Evolutionary conservation across 2,329 filamentous ascomycete species (phyloP).

Genomic region (Lachnellula suecica): DNA sequence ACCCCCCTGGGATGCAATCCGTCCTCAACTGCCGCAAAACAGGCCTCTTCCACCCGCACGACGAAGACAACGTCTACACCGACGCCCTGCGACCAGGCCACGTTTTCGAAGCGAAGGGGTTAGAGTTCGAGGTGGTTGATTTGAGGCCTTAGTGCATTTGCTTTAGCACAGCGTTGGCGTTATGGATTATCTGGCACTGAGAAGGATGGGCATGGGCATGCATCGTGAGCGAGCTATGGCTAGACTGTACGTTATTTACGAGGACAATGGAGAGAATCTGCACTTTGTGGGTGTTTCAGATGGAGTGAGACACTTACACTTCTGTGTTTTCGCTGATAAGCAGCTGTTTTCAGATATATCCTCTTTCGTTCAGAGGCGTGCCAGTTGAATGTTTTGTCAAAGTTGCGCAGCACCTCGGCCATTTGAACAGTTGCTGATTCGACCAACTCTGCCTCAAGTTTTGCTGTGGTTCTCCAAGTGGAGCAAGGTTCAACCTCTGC

Average conservation of each 20-base stretch:
- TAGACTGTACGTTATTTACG: not conserved
- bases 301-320: no score
- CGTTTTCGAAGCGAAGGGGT: constrained; percentile 54
- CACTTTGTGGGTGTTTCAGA: no score
- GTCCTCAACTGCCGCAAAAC: constrained; percentile 76
- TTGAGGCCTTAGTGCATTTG: constrained; percentile 40
- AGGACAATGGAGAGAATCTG: no score
- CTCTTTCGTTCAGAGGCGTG: no score
- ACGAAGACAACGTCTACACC: constrained; percentile 36
- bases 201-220: not conserved
- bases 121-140: constrained; percentile 66
- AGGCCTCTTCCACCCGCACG: constrained; percentile 81
- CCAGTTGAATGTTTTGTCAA: no score
- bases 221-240: not conserved
- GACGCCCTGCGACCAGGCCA: constrained; percentile 51
- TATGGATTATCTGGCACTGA: not conserved
- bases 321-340: no score
- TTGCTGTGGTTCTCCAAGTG: no score
- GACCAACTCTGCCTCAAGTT: no score
- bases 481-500: no score
- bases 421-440: no score
- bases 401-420: no score
- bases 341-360: no score
- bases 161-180: constrained; percentile 19
- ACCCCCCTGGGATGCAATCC: constrained; percentile 86